Evolutionary conservation across 169 alveolate genomes (phyloP), one percentile per base, ranked within the genome.

Genomic region (Plasmodium yoelii): DNA sequence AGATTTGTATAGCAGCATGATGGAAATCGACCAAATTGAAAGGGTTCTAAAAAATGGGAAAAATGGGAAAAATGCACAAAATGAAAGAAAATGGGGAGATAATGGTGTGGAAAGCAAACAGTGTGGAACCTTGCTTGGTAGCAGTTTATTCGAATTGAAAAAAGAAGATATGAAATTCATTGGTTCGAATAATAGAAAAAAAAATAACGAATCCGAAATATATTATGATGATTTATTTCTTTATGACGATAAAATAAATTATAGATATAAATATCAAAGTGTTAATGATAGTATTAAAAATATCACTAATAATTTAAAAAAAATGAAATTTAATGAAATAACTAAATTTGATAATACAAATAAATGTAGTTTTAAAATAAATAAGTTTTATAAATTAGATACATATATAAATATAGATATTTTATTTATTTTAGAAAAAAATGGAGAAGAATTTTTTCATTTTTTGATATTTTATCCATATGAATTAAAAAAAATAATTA

Each of bases 391-490:
- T 68, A 75, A 75, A 68, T 47, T 75, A 63, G 47, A 63, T 67
- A 22, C 28, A 8, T 75, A 63, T 39, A 63, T 75, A 46, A 75
- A 15, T 12, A n/a, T 67, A 63, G 88, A 75, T 63, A 55, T 75
- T 12, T 19, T 67, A 18, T 44, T 47, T 67, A 49, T 46, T 24
- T 61, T 75, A 22, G 88, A 75, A 75, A 75, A 63, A 63, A 44
- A 68, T 13, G 56, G 34, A 18, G 57, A 75, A 10, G 22, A 63
- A 47, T 18, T 63, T 63, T 75, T 44, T 42, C 60, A 75, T 55
- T 75, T 46, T 51, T 65, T 75, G 8, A 34, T 75, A 63, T 75
- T 75, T 63, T 75, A 75, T 39, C 88, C 88, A n/a, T 22, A 63
- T 34, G 88, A 75, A 75, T 49, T 75, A 47, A 75, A 75, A 63